Conservation (phyloP, 768 basidiomycete genomes). For the Termitomyces sp. region DNA sequence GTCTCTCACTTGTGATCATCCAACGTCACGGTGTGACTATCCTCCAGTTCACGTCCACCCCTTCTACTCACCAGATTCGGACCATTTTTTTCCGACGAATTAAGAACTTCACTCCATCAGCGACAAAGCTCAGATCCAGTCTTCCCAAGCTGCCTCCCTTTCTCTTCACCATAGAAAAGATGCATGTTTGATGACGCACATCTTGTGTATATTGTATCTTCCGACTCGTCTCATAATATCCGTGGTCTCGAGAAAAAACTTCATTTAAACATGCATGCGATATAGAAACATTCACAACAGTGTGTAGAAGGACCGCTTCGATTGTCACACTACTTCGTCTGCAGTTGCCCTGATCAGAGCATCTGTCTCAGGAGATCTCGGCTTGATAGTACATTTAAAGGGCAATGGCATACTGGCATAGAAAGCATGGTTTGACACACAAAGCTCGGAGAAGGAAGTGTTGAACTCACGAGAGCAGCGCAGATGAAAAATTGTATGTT, state of each 20-base stretch:
- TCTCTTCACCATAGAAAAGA: not conserved
- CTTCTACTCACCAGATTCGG: too few species aligned
- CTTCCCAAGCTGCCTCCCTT: not conserved
- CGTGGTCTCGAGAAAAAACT: not conserved
- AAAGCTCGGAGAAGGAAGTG: not conserved
- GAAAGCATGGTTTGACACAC: not conserved
- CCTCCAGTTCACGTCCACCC: too few species aligned
- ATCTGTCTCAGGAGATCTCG: constrained; percentile 5
- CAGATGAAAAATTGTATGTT: constrained; percentile 3
- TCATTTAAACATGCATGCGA: not conserved
- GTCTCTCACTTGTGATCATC: too few species aligned
- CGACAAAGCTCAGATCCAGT: too few species aligned
- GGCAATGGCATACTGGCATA: constrained; percentile 3
- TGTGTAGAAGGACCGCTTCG: not conserved
- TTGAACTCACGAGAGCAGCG: not conserved
- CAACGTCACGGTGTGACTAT: too few species aligned
- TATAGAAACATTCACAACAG: not conserved
- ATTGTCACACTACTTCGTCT: not conserved
- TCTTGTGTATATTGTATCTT: not conserved
- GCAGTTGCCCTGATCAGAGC: not conserved
- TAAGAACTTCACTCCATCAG: too few species aligned
- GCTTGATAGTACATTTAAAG: constrained; percentile 10
- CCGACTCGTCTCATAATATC: not conserved
- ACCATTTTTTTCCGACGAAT: too few species aligned
- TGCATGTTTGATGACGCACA: too few species aligned